Conservation (phyloP, 768 basidiomycete species). For the Kwoniella dejecticola region DNA sequence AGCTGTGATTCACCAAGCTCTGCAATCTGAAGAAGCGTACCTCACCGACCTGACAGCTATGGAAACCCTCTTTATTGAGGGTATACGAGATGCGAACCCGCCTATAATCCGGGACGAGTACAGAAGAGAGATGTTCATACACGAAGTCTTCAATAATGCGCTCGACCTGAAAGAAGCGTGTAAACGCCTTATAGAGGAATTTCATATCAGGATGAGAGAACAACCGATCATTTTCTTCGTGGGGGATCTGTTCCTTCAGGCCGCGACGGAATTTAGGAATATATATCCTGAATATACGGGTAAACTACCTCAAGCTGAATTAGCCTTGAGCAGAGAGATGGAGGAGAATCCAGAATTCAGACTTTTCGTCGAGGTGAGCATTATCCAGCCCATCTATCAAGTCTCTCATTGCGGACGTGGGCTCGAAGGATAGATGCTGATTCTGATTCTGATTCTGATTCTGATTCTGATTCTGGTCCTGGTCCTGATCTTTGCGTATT, state of each 20-base stretch:
- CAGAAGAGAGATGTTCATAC: slow-evolving; percentile 82
- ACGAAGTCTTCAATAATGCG: slow-evolving; percentile 90
- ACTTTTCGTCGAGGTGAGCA: slow-evolving; percentile 72
- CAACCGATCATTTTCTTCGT: slow-evolving; percentile 81
- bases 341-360: slow-evolving; percentile 79
- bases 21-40: slow-evolving; percentile 86
- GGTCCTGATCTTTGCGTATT: not conserved
- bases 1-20: slow-evolving; percentile 78
- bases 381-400: not conserved
- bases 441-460: too few species aligned
- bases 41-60: slow-evolving; percentile 81
- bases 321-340: slow-evolving; percentile 80
- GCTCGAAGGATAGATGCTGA: too few species aligned
- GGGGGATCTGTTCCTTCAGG: slow-evolving; percentile 84
- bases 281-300: slow-evolving; percentile 75
- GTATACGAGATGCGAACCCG: slow-evolving; percentile 70
- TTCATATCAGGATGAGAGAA: slow-evolving; percentile 84
- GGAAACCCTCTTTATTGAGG: slow-evolving; percentile 79
- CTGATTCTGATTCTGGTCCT: too few species aligned
- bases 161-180: slow-evolving; percentile 89
- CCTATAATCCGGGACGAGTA: slow-evolving; percentile 69
- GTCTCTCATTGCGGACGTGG: too few species aligned
- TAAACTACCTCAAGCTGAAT: slow-evolving; percentile 80
- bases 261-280: slow-evolving; percentile 81
- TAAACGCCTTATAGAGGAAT: slow-evolving; percentile 75